Evolutionary conservation across 768 basidiomycete species (phyloP).

Genomic region (Agrocybe pediades): DNA sequence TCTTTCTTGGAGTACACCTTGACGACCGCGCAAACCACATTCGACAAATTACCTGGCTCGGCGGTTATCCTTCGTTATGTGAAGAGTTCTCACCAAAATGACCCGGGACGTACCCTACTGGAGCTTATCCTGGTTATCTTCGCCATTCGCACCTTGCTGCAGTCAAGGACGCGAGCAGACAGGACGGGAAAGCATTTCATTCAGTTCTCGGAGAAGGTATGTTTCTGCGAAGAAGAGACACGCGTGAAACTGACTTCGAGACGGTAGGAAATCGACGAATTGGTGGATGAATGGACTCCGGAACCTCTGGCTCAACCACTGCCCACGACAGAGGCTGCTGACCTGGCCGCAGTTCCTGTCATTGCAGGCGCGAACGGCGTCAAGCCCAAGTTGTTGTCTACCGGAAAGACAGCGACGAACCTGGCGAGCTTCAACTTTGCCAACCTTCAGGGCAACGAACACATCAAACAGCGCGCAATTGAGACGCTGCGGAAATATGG

Average conservation of each 20-base stretch:
- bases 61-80: conserved; percentile 88
- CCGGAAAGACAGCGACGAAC: conserved; percentile 79
- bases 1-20: conserved; percentile 65
- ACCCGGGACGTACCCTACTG: conserved; percentile 88
- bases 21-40: conserved; percentile 59
- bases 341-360: conserved; percentile 75
- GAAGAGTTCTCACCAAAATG: conserved; percentile 93
- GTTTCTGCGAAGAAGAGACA: conserved; percentile 14
- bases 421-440: conserved; percentile 91
- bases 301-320: conserved; percentile 77
- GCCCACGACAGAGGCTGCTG: conserved; percentile 56
- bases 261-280: conserved; percentile 89
- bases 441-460: conserved; percentile 85
- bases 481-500: conserved; percentile 88
- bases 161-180: conserved; percentile 87
- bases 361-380: conserved; percentile 81
- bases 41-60: conserved; percentile 79
- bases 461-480: conserved; percentile 82
- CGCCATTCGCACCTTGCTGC: conserved; percentile 86
- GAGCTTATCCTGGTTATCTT: conserved; percentile 89
- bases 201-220: conserved; percentile 85
- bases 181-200: conserved; percentile 87
- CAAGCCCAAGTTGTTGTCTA: conserved; percentile 74
- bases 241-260: not conserved
- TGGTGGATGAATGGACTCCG: conserved; percentile 94